A percentile compares a stretch with the other conserved stretches of the same genome.
These are phyloP conservation scores for Mycena leptocephala DNA, from an alignment of 768 basidiomycete species.

Conservation along the genomic window DNA sequence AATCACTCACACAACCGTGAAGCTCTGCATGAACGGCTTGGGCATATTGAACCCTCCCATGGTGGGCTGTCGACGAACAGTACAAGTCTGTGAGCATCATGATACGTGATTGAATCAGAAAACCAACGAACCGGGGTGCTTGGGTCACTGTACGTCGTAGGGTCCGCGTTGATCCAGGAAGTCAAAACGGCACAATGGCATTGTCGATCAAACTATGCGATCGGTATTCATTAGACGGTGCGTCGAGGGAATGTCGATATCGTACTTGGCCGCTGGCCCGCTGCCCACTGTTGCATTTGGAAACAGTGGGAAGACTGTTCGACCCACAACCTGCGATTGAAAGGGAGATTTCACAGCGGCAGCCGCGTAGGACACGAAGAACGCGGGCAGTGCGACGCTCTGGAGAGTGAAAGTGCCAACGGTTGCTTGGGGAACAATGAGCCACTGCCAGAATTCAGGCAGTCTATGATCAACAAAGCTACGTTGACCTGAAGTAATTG, in stretches of 20 bases:
- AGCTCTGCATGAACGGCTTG: neutral
- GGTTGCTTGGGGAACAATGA: slow-evolving; percentile 4
- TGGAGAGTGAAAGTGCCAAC: slow-evolving; percentile 8
- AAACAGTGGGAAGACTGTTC: neutral
- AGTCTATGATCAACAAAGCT: too few species aligned
- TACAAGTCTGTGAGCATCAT: neutral
- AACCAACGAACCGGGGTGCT: slow-evolving; percentile 7
- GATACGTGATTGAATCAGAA: neutral
- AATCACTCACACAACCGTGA: slow-evolving; percentile 17
- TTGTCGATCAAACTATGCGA: slow-evolving; percentile 8
- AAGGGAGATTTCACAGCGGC: neutral
- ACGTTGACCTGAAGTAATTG: too few species aligned
- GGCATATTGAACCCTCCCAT: slow-evolving; percentile 4
- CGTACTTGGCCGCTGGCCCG: slow-evolving; percentile 8
- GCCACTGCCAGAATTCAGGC: too few species aligned
- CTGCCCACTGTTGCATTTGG: neutral
- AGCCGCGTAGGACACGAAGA: neutral
- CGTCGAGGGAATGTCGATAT: neutral
- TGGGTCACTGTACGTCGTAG: neutral
- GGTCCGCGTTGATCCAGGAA: slow-evolving; percentile 3
- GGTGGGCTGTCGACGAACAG: neutral
- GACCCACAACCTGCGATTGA: slow-evolving; percentile 8
- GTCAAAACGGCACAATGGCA: neutral
- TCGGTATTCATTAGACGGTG: neutral
- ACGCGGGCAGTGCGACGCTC: neutral